Base-by-base conservation (phyloP, 2,329 filamentous ascomycete genomes). In the Paecilomyces formosus region DNA sequence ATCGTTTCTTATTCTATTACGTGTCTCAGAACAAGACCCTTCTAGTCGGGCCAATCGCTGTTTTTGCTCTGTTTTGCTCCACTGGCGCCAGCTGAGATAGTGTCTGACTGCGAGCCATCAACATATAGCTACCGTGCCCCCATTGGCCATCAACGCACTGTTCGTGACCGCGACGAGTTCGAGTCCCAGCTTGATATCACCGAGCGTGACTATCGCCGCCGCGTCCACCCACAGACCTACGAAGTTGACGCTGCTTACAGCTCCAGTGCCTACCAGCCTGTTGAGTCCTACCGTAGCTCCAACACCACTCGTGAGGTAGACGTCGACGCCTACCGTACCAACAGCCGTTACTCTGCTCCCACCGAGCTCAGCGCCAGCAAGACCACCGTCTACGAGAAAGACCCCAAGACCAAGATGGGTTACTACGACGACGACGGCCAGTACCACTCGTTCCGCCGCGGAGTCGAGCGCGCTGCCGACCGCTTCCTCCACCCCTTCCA, bases 351-450 rank as follows among this genome's bases (percentile, higher is more conserved):
- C 63, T 58, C 63, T 56, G 60, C 70, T 74, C 74, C 72, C 68
- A 73, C 65, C 66, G 72, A 82, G 68, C 77, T 83, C 68, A 78
- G 78, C 72, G 78, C 82, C 75, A 73, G 80, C 63, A 70, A 72
- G 63, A 70, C 74, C 60, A 76, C 79, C 66, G 82, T 81, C 70
- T 76, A 80, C 70, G 81, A 84, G 70, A 70, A 75, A 65, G 73
- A 76, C 66, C 76, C 76, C 72, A 76, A 79, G 73, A 77, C 76
- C 82, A 85, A 86, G 72, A 89, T 89, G 87, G 87, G 87, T 81
- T 89, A 88, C 81, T 88, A 89, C 86, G 87, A 89, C 84, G 84
- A 88, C 79, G 85, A 89, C 75, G 87, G 86, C 72, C 82, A 88
- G 68, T 88, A 89, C 79, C 87, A 89, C 79, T 86, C 83, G 67